Evolutionary conservation across 306 rosid species (phyloP), one percentile per base, ranked within the genome.

Genomic region (Vigna reflexopilosa): DNA sequence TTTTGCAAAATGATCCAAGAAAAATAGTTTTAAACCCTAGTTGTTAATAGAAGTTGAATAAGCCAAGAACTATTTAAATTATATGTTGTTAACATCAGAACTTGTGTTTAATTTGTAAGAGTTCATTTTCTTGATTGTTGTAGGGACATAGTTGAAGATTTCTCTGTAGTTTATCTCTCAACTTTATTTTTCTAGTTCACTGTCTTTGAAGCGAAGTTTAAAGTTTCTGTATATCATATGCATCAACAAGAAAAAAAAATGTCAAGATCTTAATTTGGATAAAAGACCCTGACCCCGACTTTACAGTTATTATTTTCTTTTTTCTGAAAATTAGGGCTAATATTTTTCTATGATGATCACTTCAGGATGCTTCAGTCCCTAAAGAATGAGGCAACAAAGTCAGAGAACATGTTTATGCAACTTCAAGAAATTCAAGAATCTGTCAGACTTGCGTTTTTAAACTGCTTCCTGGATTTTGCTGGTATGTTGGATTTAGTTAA

Each of bases 351-450:
- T 73, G 63, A 71, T 79, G 55, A 22, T 77, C 59, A 75, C 75
- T 82, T 85, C 90, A 96, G 99, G 85, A 83, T 96, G 98, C 86
- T 93, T 86, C 90, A 79, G 77, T 84, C 94, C 75, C 77, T 96
- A 81, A 87, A 82, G 77, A 96, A 77, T 50, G 97, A 96, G 83
- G 99, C 99, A 54, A 70, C 84, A n/a, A 96, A 88, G 85, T 93
- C 97, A 4, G 97, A 96, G 83, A 98, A 96, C 77, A 86, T 86
- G 83, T 91, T 86, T 86, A 72, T 81, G 55, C 98, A 86, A 76
- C 90, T 91, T 83, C 98, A 96, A 86, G 99, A 96, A 77, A 90
- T 86, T 73, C 98, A 96, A 81, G 99, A 93, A 84, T 91, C 99
- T 87, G 90, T 90, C 82, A 88, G 99, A 88, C 91, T 96, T 68